Percentiles rank a stretch among this genome's conserved stretches.
phyloP scores from a whole-genome alignment of 2,329 filamentous ascomycete genomes.

The Emmonsiellopsis sp. region DNA sequence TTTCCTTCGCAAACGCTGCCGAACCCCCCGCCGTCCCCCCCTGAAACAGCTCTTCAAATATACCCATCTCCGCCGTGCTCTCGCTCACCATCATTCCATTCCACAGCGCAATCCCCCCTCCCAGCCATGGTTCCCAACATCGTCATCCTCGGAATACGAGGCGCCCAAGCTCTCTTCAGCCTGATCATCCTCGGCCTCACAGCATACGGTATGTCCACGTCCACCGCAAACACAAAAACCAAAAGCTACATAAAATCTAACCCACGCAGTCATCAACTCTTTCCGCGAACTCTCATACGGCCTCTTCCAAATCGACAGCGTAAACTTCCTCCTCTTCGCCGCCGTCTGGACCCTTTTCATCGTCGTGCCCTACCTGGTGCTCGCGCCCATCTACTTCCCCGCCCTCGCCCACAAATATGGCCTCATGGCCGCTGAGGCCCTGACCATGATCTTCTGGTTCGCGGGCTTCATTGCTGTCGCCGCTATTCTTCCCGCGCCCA shows the following conservation, averaged over 20 bases:
- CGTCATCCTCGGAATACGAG: slow-evolving; percentile 40
- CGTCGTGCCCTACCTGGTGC: slow-evolving; percentile 56
- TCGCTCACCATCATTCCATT: not conserved
- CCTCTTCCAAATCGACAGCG: slow-evolving; percentile 43
- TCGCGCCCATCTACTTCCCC: slow-evolving; percentile 56
- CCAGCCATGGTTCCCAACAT: slow-evolving; percentile 4
- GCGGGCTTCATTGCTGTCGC: slow-evolving; percentile 72
- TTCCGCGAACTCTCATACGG: slow-evolving; percentile 31
- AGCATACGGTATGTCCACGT: slow-evolving; percentile 53
- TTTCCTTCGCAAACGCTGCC: too few relatives aligned
- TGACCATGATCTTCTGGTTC: slow-evolving; percentile 87
- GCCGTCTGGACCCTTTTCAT: slow-evolving; percentile 66
- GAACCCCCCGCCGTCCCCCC: too few relatives aligned
- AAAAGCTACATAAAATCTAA: not conserved
- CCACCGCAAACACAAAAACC: not conserved
- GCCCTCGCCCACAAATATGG: slow-evolving; percentile 54
- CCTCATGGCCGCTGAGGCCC: slow-evolving; percentile 56
- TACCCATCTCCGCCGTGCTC: not conserved
- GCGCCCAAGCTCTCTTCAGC: slow-evolving; percentile 56
- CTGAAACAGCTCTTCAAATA: too few relatives aligned
- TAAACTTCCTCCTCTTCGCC: slow-evolving; percentile 74
- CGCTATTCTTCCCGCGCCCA: slow-evolving; percentile 49
- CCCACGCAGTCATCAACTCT: slow-evolving; percentile 44
- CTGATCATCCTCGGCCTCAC: slow-evolving; percentile 67
- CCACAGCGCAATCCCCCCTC: too few relatives aligned